Evolutionary conservation across 345 rosid genomes (phyloP).

Genomic region (Leavenworthia alabamica): DNA sequence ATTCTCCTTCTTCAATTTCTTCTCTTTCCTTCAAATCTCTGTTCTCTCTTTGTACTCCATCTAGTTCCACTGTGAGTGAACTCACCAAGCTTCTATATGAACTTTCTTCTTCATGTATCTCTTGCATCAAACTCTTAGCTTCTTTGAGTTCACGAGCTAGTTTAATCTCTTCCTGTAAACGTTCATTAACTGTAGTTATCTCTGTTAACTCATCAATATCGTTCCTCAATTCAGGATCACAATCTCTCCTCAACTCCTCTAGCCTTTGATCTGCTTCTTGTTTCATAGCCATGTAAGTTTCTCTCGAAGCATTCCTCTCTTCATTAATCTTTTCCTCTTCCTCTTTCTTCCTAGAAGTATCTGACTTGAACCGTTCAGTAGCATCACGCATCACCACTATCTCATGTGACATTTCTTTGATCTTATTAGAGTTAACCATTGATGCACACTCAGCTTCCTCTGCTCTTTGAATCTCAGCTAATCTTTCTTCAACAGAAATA

Average conservation of each 20-base stretch:
- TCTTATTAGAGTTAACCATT: constrained; percentile 36
- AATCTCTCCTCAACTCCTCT: constrained; percentile 33
- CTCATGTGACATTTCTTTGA: constrained; percentile 45
- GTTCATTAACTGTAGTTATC: constrained; percentile 45
- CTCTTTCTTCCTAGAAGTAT: constrained; percentile 37
- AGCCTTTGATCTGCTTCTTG: constrained; percentile 42
- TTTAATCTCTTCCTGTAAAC: constrained; percentile 49
- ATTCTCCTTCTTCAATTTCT: constrained; percentile 12
- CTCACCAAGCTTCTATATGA: constrained; percentile 39
- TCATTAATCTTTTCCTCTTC: constrained; percentile 38
- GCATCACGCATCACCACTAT: constrained; percentile 51
- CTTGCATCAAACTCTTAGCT: constrained; percentile 46
- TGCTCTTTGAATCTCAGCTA: constrained; percentile 54
- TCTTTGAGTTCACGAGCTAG: constrained; percentile 61
- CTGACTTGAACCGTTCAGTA: constrained; percentile 34
- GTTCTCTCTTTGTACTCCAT: constrained; percentile 40
- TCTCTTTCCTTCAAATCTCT: constrained; percentile 30
- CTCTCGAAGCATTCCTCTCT: constrained; percentile 33
- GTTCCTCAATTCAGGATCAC: constrained; percentile 42
- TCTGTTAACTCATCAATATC: constrained; percentile 45
- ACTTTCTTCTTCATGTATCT: constrained; percentile 48
- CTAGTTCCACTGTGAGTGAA: constrained; percentile 45
- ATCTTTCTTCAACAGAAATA: constrained; percentile 51
- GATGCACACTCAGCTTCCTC: constrained; percentile 55
- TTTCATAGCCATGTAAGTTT: constrained; percentile 36